Evolutionary conservation across 164 flowering plant genomes (phyloP), one percentile per base, ranked within the genome.

Genomic region (Tetracentron sinense): DNA sequence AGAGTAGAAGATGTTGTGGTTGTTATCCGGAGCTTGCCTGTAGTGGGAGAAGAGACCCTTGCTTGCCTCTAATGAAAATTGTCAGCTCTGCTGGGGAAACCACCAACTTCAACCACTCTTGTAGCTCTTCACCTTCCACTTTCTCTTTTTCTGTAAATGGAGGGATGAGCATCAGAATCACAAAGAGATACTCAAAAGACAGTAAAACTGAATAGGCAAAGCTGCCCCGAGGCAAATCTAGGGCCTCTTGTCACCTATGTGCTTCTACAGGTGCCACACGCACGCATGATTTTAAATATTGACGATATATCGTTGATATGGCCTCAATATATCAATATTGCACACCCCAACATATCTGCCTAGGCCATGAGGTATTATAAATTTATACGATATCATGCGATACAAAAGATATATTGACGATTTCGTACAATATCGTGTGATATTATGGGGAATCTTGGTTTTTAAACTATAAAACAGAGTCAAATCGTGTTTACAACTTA

Each of bases 71-170:
- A n/a, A 92, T 63, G 64, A 92, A 92, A 33, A 75, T 30, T 26
- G 78, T 28, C 51, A 92, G 83, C 63, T 92, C 97, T 17, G 78
- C 75, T 4, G 98, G 98, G 21, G 95, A 89, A 67, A 90, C 94
- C 49, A 92, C 98, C 84, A 78, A 2, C 65, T 82, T 85, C 75
- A 92, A 73, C 97, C 96, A 88, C 68, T 88, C 71, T 58, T 87
- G 90, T 27, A 92, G 80, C 55, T 92, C 96, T 68, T 90, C 90
- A 19, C 98, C 98, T 76, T 90, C 98, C 29, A 92, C 97, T 74
- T 90, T 90, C 81, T 90, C 98, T 17, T 81, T 90, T 22, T 79
- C 98, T 92, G 84, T 33, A 70, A 27, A 58, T 21, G 42, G 19
- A 29, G 38, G 20, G 23, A 51, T 58, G 22, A 20, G 42, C 6